Evolutionary conservation across 352 stramenopile genomes (phyloP), one percentile per base, ranked within the genome.

Genomic region (Pythium oligandrum): DNA sequence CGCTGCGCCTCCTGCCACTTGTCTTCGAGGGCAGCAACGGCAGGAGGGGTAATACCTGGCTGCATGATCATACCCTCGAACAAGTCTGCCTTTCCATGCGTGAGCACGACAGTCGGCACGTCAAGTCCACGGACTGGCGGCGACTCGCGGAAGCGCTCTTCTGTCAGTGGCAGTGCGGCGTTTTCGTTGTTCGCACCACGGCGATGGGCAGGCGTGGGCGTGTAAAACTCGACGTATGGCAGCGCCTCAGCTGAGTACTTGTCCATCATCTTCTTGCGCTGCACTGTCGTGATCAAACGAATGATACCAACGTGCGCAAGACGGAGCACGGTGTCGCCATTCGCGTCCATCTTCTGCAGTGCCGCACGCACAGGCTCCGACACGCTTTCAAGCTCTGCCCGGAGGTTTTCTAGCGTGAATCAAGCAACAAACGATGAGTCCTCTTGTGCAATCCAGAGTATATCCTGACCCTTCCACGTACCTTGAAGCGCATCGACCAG

Each of bases 41-140:
- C 73, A 4, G 55, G 45, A 7, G 51, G 52, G 30, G 76, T 78
- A 30, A 90, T 64, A 17, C 66, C 67, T 8, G 68, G 44, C 52
- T 88, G 61, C 35, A 77, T 59, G 52, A 78, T 82, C 75, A 92
- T 83, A 33, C 66, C 68, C 37, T 78, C 70, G 58, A 93, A 93
- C 75, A 93, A 78, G 8, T 73, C 74, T 32, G 65, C 36, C 12
- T 74, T 74, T 10, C 77, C 68, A 40, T 93, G 82, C 6, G 82
- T 87, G 5, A 93, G 64, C 40, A 93, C 75, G 32, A 90, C 69
- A 33, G 68, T 83, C n/a, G 79, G 79, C 33, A 89, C 81, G 26
- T 68, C 56, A 49, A 85, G 44, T 26, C 44, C 77, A 7, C 53
- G 55, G 3, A 51, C 48, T 0, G 53, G 31, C 3, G 61, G 42